phyloP scores from a whole-genome alignment of 441 rosid genomes.

The Viola pubescens region DNA sequence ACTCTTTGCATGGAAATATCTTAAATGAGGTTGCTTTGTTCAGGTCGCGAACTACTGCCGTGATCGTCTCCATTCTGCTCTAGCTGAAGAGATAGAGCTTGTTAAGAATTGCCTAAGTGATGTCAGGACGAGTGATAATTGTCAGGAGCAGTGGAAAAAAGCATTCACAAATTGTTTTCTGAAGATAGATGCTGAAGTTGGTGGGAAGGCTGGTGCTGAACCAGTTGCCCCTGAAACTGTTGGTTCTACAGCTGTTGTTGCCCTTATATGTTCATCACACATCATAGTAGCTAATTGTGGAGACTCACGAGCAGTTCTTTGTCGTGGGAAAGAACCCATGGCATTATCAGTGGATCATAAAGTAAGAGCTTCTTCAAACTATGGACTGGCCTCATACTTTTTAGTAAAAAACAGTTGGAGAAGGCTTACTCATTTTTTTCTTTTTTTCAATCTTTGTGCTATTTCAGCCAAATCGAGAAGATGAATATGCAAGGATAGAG shows the following conservation, averaged over 20 bases:
- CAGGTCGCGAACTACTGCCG: conserved; percentile 85
- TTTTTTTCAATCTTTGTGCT: conserved; percentile 12
- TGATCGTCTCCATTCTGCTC: conserved; percentile 51
- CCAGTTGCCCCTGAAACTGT: conserved; percentile 84
- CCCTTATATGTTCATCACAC: conserved; percentile 67
- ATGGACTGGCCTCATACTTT: conserved; percentile 4
- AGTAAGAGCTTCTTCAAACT: conserved; percentile 31
- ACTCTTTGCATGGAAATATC: background rate
- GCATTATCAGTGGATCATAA: conserved; percentile 88
- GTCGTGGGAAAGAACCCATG: conserved; percentile 75
- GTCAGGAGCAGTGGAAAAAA: conserved; percentile 68
- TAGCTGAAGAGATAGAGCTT: conserved; percentile 54
- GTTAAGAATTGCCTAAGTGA: conserved; percentile 28
- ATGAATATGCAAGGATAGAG: conserved; percentile 86
- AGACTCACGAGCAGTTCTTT: conserved; percentile 89
- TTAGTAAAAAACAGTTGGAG: background rate
- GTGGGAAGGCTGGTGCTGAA: conserved; percentile 43
- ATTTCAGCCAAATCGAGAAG: conserved; percentile 80
- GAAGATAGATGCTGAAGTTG: conserved; percentile 67
- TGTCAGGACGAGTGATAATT: conserved; percentile 35
- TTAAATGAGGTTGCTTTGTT: conserved; percentile 2
- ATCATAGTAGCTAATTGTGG: conserved; percentile 81
- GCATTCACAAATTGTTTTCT: conserved; percentile 64
- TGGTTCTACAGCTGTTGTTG: conserved; percentile 91
- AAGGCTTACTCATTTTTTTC: conserved; percentile 2